Percentiles rank a stretch among this genome's conserved stretches.
phyloP scores from a whole-genome alignment of 805 yeast species.

The Teunomyces atbi region DNA sequence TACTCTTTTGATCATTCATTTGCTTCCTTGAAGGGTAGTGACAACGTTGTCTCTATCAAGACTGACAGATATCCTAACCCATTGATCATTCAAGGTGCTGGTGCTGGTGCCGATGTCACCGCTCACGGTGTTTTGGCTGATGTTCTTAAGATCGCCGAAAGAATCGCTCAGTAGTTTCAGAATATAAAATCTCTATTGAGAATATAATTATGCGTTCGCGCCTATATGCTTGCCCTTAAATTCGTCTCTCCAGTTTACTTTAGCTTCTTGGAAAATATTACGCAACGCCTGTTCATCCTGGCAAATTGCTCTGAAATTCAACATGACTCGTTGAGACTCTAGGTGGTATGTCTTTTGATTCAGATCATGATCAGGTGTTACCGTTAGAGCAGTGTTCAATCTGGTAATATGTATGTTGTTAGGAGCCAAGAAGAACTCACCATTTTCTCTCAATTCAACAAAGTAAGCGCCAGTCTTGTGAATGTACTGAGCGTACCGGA shows the following conservation, averaged over 20 bases:
- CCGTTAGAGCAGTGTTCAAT: slow-evolving; percentile 45
- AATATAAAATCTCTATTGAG: neutral
- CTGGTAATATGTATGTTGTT: slow-evolving; percentile 81
- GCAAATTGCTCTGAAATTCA: slow-evolving; percentile 64
- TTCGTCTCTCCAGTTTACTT: slow-evolving; percentile 41
- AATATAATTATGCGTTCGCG: neutral
- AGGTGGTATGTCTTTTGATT: slow-evolving; percentile 31
- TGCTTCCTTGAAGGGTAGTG: slow-evolving; percentile 93
- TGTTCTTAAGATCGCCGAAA: slow-evolving; percentile 85
- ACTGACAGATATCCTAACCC: slow-evolving; percentile 93
- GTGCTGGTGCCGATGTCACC: slow-evolving; percentile 75
- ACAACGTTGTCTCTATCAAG: slow-evolving; percentile 88
- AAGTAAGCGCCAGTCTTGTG: slow-evolving; percentile 88
- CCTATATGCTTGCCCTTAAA: neutral
- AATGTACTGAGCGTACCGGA: slow-evolving; percentile 83
- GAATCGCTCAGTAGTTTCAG: slow-evolving; percentile 51
- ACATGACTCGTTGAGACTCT: slow-evolving; percentile 74
- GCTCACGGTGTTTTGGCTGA: slow-evolving; percentile 91
- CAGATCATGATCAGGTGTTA: slow-evolving; percentile 27
- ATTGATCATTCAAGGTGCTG: slow-evolving; percentile 96
- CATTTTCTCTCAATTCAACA: slow-evolving; percentile 79
- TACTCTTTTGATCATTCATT: slow-evolving; percentile 91
- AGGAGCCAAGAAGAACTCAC: slow-evolving; percentile 79
- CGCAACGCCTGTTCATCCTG: slow-evolving; percentile 47
- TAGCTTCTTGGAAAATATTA: slow-evolving; percentile 59